Evolutionary conservation across 169 alveolate species (phyloP), one percentile per base, ranked within the genome.

Genomic region (Plasmodium sp.): DNA sequence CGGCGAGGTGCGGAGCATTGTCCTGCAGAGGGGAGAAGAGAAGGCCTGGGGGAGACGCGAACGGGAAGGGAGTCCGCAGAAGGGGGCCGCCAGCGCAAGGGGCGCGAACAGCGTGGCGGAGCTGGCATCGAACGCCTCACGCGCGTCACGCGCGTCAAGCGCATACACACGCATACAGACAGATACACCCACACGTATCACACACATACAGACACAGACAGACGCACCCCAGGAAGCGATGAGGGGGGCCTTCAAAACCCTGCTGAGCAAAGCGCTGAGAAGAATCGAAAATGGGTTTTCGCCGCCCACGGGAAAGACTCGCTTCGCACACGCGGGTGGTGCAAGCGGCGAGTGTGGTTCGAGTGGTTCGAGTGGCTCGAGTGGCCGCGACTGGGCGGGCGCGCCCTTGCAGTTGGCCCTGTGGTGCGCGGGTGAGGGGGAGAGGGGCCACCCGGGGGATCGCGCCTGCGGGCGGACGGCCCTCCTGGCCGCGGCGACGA

Each of bases 211-310:
- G 27, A 22, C 27, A 22, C 27, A 22, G 27, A 0, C 27, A 22
- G 27, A 22, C 3, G 22, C 22, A 10, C 39, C 77, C 43, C 77
- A 67, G 39, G 77, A 45, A 10, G 72, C 79, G 22, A 85, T 85
- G 93, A 71, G 51, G 36, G 39, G 31, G 10, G 62, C 71, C 45
- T 77, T 85, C 43, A 85, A 75, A 75, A 56, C 39, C 27, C 16
- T 85, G 51, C 62, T 85, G 67, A 74, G 80, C 33, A 51, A 77
- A 54, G 36, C 75, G 39, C 48, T 51, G 22, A 85, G 48, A 14
- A 85, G 62, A 51, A 5, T 85, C 1, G 85, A 43, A 51, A 72
- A 85, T 85, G 84, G 41, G 5, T 85, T 74, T n/a, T 83, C n/a
- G 12, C 31, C 85, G 31, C 16, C 58, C 22, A 85, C 80, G 67